Conservation (phyloP, 805 yeast species). For the Maudiozyma bulderi region DNA sequence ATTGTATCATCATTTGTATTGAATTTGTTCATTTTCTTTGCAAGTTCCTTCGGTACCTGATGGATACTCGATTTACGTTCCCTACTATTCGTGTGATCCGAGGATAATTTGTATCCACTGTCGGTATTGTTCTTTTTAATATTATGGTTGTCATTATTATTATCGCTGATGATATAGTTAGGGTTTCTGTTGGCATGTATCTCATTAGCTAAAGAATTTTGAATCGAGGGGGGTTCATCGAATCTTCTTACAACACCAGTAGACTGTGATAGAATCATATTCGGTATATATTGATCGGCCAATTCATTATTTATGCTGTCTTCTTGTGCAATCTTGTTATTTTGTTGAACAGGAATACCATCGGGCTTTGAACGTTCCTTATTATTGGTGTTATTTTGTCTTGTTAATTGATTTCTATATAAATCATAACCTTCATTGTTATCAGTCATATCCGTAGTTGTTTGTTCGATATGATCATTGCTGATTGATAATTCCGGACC, state of each 20-base stretch:
- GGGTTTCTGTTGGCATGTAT: slow-evolving; percentile 1
- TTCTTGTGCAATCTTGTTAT: background rate
- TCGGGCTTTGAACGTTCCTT: background rate
- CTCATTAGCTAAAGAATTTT: slow-evolving; percentile 20
- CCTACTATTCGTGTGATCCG: background rate
- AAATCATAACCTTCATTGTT: slow-evolving; percentile 7
- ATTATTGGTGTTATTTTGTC: slow-evolving; percentile 9
- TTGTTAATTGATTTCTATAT: slow-evolving; percentile 13
- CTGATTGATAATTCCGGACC: background rate
- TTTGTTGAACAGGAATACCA: background rate
- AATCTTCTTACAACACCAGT: slow-evolving; percentile 40
- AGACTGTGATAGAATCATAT: slow-evolving; percentile 42
- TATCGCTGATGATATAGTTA: background rate
- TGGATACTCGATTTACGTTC: background rate
- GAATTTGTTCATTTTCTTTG: background rate
- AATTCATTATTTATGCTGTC: slow-evolving; percentile 7
- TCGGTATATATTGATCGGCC: slow-evolving; percentile 30
- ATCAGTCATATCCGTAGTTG: slow-evolving; percentile 2
- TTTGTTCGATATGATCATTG: slow-evolving; percentile 11
- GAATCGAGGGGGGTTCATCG: slow-evolving; percentile 28
- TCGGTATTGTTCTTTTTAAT: background rate
- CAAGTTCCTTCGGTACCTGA: background rate
- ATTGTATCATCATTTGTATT: background rate
- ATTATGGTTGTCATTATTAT: background rate
- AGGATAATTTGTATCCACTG: background rate